Base-by-base conservation (phyloP, 805 yeast genomes). In the Debaryomyces tyrocola region DNA sequence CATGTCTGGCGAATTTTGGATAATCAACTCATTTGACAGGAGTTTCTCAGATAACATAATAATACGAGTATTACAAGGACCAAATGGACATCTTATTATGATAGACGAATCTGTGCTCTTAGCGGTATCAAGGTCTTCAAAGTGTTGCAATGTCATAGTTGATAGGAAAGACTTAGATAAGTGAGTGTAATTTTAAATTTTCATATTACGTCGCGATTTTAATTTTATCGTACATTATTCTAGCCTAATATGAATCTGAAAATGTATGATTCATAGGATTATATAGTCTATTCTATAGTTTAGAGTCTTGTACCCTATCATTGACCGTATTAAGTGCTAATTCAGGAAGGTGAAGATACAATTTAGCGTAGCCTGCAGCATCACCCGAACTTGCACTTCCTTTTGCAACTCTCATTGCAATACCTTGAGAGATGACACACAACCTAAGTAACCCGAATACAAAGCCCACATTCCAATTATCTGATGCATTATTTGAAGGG, bases 381-480 rank as follows among this genome's bases (percentile, higher is more conserved):
- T 71, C 65, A 0, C 79, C 79, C 37, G 80, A 74, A 21, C 80
- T 74, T 1, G 85, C 84, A 33, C 73, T 75, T 9, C 85, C 85
- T 42, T 69, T 63, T 9, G 69, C 65, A 1, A 70, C 66, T 43
- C 86, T 66, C 66, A 82, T 80, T 4, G 81, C 82, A 41, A 82
- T 80, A 2, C 87, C 87, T 51, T 82, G 87, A 14, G 77, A 67
- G 45, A 82, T 82, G 14, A 82, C 85, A 47, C 78, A 70, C 15
- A 81, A 67, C 18, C 87, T 63, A 33, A 79, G 69, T 34, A 80
- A 63, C 0, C 84, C 84, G 61, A 80, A 82, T 2, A 79, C 82
- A 11, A 66, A 70, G 1, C 85, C 86, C 39, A 75, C 73, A 4
- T 59, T 56, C 84, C 85, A 82, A 46, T 59, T 61, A 33, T 66